A percentile compares a stretch with the other conserved stretches of the same genome.
Evolutionary conservation across 148 eudicot species (phyloP).

Genomic region (Suaeda aralocaspica): DNA sequence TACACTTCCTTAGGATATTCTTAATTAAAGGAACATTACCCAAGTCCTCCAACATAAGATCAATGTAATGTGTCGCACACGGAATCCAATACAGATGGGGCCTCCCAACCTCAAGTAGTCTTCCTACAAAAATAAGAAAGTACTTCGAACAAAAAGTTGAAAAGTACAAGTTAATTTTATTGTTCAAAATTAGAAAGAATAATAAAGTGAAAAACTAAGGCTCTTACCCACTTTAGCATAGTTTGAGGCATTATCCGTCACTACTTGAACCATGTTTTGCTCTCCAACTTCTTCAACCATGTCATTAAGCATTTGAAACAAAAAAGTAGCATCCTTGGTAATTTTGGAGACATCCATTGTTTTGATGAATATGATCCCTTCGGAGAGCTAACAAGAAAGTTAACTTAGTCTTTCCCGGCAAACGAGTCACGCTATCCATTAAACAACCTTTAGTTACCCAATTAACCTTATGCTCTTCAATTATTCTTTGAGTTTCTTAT

Average conservation of each 20-base stretch:
- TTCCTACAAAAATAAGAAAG: not conserved
- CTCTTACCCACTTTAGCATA: slow-evolving; percentile 14
- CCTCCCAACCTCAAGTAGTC: slow-evolving; percentile 1
- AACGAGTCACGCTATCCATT: no score
- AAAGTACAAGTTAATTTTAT: no score
- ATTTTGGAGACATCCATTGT: no score
- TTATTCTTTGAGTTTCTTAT: no score
- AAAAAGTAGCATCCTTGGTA: not conserved
- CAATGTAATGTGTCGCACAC: slow-evolving; percentile 16
- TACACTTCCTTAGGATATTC: not conserved
- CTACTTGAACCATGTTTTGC: slow-evolving; percentile 17
- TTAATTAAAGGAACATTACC: not conserved
- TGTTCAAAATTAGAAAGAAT: not conserved
- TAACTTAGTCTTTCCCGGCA: no score
- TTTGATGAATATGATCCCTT: no score
- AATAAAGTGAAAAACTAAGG: not conserved
- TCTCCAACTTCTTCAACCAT: slow-evolving; percentile 18
- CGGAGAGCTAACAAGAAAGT: no score
- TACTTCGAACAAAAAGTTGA: no score
- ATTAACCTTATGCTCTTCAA: no score
- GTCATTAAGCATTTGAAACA: slow-evolving; percentile 12
- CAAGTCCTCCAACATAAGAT: not conserved
- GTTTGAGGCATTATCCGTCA: slow-evolving; percentile 13
- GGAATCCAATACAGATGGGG: slow-evolving; percentile 9
- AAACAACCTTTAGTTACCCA: no score